phyloP scores from a whole-genome alignment of 495 filamentous ascomycete species.

The Cetradonia linearis region DNA sequence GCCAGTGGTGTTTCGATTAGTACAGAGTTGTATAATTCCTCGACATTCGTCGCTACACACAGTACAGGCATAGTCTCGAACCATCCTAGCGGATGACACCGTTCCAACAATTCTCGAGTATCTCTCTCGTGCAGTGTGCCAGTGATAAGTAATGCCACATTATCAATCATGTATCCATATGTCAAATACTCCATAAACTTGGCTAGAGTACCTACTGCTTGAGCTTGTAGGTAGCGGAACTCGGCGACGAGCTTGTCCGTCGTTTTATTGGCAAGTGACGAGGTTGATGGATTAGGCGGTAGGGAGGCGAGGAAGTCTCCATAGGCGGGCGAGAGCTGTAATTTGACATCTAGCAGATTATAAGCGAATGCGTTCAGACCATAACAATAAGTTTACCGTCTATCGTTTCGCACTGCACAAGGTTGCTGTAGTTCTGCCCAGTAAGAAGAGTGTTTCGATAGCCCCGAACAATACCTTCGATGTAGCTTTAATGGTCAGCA shows the following conservation, averaged over 20 bases:
- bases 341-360: constrained; percentile 67
- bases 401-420: constrained; percentile 97
- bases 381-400: constrained; percentile 54
- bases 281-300: constrained; percentile 94
- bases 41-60: constrained; percentile 94
- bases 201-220: constrained; percentile 78
- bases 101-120: constrained; percentile 86
- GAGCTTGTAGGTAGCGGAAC: constrained; percentile 89
- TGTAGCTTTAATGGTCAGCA: constrained; percentile 52
- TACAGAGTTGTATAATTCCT: constrained; percentile 96
- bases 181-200: constrained; percentile 96
- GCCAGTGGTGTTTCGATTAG: constrained; percentile 93
- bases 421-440: constrained; percentile 82
- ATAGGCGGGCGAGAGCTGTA: constrained; percentile 92
- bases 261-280: constrained; percentile 83
- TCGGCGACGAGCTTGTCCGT: constrained; percentile 97
- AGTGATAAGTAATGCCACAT: constrained; percentile 95
- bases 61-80: constrained; percentile 98
- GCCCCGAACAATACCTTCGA: constrained; percentile 93
- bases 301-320: constrained; percentile 93
- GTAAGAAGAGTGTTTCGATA: constrained; percentile 93
- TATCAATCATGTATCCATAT: constrained; percentile 99
- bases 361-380: neutral
- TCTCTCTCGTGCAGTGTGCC: constrained; percentile 96
- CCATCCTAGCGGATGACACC: constrained; percentile 95